Evolutionary conservation across 2,329 filamentous ascomycete genomes (phyloP).

Genomic region (Fonsecaea pugnacius): DNA sequence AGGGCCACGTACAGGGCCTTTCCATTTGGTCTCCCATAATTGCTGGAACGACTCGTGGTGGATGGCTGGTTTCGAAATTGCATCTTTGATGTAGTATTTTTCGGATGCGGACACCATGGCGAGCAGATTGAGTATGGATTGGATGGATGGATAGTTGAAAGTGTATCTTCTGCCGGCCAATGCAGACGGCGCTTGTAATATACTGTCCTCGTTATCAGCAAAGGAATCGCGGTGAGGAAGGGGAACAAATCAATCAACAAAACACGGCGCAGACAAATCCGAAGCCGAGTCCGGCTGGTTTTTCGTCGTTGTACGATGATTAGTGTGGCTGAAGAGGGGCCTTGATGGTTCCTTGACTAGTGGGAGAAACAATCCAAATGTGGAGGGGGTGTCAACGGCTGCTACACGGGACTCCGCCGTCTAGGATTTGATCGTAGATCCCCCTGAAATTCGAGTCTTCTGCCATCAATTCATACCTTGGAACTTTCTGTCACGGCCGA

Average conservation of each 20-base stretch:
- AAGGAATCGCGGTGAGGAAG: constrained; percentile 16
- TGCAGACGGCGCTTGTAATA: constrained; percentile 5
- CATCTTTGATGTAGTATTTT: constrained; percentile 48
- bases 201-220: neutral
- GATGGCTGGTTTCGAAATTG: constrained; percentile 54
- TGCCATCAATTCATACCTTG: neutral
- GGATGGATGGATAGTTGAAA: neutral
- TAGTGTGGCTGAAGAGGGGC: constrained; percentile 3
- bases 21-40: constrained; percentile 79
- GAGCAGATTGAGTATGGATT: neutral
- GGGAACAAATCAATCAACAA: constrained; percentile 11
- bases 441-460: neutral
- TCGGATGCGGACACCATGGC: constrained; percentile 33
- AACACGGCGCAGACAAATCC: constrained; percentile 10
- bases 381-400: neutral
- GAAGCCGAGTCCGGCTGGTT: constrained; percentile 17
- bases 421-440: neutral
- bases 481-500: neutral
- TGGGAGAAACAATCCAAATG: neutral
- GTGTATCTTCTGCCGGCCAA: neutral
- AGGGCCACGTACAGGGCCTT: constrained; percentile 59
- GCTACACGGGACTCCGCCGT: neutral
- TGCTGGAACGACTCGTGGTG: constrained; percentile 65
- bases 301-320: constrained; percentile 13
- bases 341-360: neutral